phyloP scores from a whole-genome alignment of 768 basidiomycete genomes.

The Kwoniella dejecticola region DNA sequence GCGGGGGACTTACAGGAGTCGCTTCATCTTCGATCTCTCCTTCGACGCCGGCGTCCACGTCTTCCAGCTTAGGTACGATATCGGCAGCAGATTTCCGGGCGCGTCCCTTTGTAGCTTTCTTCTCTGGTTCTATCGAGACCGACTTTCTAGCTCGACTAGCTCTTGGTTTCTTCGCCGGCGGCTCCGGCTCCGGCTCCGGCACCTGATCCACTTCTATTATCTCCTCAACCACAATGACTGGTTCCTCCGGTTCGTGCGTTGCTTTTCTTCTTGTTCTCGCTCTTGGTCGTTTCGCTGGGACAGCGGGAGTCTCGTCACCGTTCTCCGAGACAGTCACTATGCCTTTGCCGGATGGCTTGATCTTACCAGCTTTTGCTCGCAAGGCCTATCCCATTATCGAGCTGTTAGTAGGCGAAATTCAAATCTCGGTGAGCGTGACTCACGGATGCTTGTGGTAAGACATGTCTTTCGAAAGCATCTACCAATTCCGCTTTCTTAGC shows the following conservation, averaged over 20 bases:
- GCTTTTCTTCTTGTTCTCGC: constrained; percentile 10
- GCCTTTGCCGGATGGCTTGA: constrained; percentile 39
- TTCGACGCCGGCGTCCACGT: constrained; percentile 19
- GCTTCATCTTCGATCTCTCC: constrained; percentile 23
- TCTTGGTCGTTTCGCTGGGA: constrained; percentile 27
- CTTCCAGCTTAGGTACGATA: constrained; percentile 1
- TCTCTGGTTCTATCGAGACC: constrained; percentile 14
- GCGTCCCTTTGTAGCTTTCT: constrained; percentile 10
- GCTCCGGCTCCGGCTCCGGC: not conserved
- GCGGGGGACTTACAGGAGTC: constrained; percentile 15
- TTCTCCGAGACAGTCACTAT: constrained; percentile 36
- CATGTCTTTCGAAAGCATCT: constrained; percentile 36
- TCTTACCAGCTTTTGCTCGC: constrained; percentile 13
- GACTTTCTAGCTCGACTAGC: constrained; percentile 10
- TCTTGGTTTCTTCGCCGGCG: constrained; percentile 18
- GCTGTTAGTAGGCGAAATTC: not conserved
- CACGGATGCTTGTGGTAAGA: constrained; percentile 43
- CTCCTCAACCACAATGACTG: not conserved
- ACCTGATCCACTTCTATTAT: not conserved
- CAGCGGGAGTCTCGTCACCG: constrained; percentile 27
- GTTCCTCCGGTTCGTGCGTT: not conserved
- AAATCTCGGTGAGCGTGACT: constrained; percentile 6
- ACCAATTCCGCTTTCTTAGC: constrained; percentile 53
- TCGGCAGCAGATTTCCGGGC: constrained; percentile 10
- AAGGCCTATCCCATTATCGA: constrained; percentile 1